These are phyloP conservation scores for Trichoderma orchidacearum DNA, from an alignment of 495 filamentous ascomycete species.

Conservation along the genomic window DNA sequence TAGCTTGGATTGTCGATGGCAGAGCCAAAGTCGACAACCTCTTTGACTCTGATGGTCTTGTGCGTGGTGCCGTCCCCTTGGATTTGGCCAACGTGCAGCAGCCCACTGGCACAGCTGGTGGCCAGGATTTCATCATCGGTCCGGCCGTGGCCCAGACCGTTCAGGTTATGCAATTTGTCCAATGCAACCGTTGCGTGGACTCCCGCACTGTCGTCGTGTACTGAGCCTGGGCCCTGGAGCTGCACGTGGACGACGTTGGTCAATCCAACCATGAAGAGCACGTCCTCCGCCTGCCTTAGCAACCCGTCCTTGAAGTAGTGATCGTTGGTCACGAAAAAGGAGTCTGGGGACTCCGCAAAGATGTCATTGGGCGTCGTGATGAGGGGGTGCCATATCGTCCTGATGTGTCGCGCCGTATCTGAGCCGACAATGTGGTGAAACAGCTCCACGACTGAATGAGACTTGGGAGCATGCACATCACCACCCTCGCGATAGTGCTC, in stretches of 20 bases:
- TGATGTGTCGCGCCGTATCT: constrained; percentile 18
- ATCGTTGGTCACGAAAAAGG: constrained; percentile 49
- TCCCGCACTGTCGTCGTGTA: constrained; percentile 14
- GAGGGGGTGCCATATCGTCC: constrained; percentile 29
- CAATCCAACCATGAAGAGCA: constrained; percentile 19
- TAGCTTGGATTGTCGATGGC: constrained; percentile 46
- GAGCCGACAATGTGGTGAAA: constrained; percentile 38
- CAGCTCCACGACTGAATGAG: constrained; percentile 42
- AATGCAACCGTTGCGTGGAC: constrained; percentile 31
- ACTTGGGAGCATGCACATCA: constrained; percentile 10
- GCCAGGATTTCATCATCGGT: constrained; percentile 34
- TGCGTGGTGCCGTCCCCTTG: constrained; percentile 21
- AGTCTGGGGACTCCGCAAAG: constrained; percentile 28
- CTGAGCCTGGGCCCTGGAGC: constrained; percentile 5
- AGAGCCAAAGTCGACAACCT: constrained; percentile 25
- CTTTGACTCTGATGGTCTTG: constrained; percentile 25
- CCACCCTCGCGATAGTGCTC: constrained; percentile 11
- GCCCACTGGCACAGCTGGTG: constrained; percentile 19
- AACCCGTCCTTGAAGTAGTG: constrained; percentile 36
- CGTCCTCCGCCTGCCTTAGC: constrained; percentile 27
- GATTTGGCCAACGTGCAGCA: constrained; percentile 13
- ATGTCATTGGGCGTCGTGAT: constrained; percentile 50
- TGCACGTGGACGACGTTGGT: constrained; percentile 17
- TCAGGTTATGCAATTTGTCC: constrained; percentile 32
- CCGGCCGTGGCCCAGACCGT: constrained; percentile 42